Percentiles rank a stretch among this genome's conserved stretches.
Conservation (phyloP, 1,284 basidiomycete species). For the Vanrija sp. region DNA sequence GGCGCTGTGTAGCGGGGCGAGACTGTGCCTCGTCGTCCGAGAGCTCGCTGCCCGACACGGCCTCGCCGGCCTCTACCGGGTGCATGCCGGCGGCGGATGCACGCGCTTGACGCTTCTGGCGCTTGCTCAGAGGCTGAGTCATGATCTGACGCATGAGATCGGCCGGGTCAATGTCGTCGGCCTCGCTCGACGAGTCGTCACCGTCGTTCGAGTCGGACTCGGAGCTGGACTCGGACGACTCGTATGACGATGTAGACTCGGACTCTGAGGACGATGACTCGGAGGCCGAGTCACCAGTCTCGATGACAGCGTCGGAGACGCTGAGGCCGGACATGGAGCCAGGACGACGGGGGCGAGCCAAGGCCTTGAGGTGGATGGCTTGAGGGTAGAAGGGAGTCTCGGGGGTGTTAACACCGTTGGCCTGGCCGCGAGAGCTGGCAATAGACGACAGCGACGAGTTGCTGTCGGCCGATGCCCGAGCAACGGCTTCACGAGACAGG, state of each 20-base stretch:
- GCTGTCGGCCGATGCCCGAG: background rate
- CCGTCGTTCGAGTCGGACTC: constrained; percentile 7
- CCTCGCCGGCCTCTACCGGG: constrained; percentile 15
- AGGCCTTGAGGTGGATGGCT: constrained; percentile 29
- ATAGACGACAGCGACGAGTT: background rate
- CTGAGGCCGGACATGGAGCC: constrained; percentile 38
- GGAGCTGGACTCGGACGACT: background rate
- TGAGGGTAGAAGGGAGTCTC: constrained; percentile 16
- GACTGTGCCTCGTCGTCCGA: constrained; percentile 13
- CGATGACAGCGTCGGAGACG: constrained; percentile 41
- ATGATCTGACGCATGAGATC: constrained; percentile 27
- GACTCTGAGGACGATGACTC: constrained; percentile 19
- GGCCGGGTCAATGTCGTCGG: constrained; percentile 15
- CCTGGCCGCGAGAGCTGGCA: background rate
- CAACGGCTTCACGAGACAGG: too few species aligned
- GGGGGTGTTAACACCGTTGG: background rate
- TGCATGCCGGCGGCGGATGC: constrained; percentile 32
- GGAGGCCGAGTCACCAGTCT: constrained; percentile 34
- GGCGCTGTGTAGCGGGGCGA: constrained; percentile 4
- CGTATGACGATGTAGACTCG: constrained; percentile 12
- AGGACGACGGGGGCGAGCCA: constrained; percentile 21
- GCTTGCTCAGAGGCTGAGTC: constrained; percentile 26
- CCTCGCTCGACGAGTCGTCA: constrained; percentile 2
- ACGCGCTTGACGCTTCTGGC: constrained; percentile 24
- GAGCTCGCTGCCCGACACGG: constrained; percentile 12